Conservation (phyloP, 306 rosid species). For the Vicia faba region DNA sequence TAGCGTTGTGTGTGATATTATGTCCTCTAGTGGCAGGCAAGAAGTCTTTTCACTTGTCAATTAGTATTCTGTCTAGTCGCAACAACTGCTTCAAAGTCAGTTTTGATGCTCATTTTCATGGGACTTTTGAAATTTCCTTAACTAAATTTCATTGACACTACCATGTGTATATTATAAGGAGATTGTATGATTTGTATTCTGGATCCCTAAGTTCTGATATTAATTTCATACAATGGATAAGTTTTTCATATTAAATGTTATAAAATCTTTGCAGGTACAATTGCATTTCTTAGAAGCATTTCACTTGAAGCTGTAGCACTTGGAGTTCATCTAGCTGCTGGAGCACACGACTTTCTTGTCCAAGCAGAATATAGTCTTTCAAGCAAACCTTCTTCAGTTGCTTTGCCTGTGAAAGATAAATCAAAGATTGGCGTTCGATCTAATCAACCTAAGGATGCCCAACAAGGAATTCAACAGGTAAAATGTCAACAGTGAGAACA, state of each 20-base stretch:
- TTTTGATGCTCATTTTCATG: slow-evolving; percentile 18
- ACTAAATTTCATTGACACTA: background rate
- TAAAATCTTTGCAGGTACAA: slow-evolving; percentile 60
- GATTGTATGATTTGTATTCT: slow-evolving; percentile 21
- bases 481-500: slow-evolving; percentile 22
- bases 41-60: slow-evolving; percentile 11
- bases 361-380: slow-evolving; percentile 80
- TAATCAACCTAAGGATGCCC: slow-evolving; percentile 97
- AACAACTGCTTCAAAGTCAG: slow-evolving; percentile 4
- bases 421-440: slow-evolving; percentile 58
- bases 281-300: slow-evolving; percentile 94
- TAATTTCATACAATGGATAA: slow-evolving; percentile 13
- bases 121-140: slow-evolving; percentile 21
- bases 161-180: slow-evolving; percentile 27
- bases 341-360: slow-evolving; percentile 81
- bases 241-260: slow-evolving; percentile 15
- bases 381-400: slow-evolving; percentile 63
- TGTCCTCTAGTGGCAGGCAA: slow-evolving; percentile 5
- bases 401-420: slow-evolving; percentile 48
- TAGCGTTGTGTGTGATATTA: slow-evolving; percentile 6
- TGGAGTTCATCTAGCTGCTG: slow-evolving; percentile 98
- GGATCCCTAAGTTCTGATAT: slow-evolving; percentile 1
- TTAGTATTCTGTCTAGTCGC: slow-evolving; percentile 10
- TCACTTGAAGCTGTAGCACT: slow-evolving; percentile 97
- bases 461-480: slow-evolving; percentile 92